Percentiles rank a stretch among this genome's conserved stretches.
These are phyloP conservation scores for Jackrogersella minutella DNA, from an alignment of 495 filamentous ascomycete genomes.

Conservation along the genomic window DNA sequence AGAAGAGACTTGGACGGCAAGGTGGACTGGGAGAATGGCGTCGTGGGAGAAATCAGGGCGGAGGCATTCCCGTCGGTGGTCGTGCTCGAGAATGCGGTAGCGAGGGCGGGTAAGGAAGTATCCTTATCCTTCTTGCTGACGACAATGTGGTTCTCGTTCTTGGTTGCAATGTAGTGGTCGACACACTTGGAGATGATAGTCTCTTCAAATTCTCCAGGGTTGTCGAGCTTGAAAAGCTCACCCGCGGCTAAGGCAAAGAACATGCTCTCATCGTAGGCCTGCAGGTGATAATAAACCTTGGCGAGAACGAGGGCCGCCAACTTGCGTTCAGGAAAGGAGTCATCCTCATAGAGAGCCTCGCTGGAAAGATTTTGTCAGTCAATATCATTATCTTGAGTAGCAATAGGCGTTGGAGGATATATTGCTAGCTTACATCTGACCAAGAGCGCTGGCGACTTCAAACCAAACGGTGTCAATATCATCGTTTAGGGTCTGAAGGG, in stretches of 20 bases:
- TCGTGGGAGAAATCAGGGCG: conserved; percentile 82
- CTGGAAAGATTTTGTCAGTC: conserved; percentile 56
- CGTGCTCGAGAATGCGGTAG: conserved; percentile 76
- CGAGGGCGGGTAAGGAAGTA: conserved; percentile 70
- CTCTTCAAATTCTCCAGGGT: conserved; percentile 95
- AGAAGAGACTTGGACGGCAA: conserved; percentile 93
- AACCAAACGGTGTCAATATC: conserved; percentile 97
- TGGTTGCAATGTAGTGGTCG: conserved; percentile 94
- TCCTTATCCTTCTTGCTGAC: conserved; percentile 53
- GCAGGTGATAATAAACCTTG: conserved; percentile 98
- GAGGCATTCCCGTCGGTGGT: conserved; percentile 68
- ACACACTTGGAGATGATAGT: conserved; percentile 98
- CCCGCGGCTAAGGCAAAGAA: conserved; percentile 95
- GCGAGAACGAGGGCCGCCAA: conserved; percentile 93
- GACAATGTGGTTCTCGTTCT: conserved; percentile 70
- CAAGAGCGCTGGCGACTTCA: conserved; percentile 89
- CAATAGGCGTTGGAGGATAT: conserved; percentile 25
- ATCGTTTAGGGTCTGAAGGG: conserved; percentile 90
- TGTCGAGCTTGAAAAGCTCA: conserved; percentile 91
- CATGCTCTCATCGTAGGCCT: conserved; percentile 99
- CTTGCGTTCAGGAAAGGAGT: conserved; percentile 90
- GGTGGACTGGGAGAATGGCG: conserved; percentile 90
- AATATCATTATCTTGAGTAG: conserved; percentile 9
- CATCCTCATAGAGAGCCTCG: conserved; percentile 97
- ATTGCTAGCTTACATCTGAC: conserved; percentile 79